Evolutionary conservation across 1,284 basidiomycete genomes (phyloP).

Genomic region (Cutaneotrichosporon cyanovorans): DNA sequence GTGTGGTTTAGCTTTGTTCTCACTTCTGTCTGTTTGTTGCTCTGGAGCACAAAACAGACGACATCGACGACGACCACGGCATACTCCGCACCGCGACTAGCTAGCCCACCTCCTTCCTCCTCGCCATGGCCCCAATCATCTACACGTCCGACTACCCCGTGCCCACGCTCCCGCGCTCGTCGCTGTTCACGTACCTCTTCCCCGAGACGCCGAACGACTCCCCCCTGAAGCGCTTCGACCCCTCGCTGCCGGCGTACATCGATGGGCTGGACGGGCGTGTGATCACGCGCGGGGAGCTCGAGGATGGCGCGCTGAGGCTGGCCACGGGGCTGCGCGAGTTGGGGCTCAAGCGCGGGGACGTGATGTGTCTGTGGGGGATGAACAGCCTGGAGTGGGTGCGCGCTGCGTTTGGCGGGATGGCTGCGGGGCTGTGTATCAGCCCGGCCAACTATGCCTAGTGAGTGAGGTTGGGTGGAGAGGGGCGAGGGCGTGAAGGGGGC

Average conservation of each 20-base stretch:
- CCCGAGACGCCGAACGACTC: conserved; percentile 1
- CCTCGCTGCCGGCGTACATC: conserved; percentile 47
- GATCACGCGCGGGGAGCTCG: conserved; percentile 56
- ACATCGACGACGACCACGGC: background rate
- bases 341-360: conserved; percentile 28
- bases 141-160: conserved; percentile 4
- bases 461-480: conserved; percentile 18
- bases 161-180: conserved; percentile 2
- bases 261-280: conserved; percentile 57
- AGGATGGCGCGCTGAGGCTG: conserved; percentile 54
- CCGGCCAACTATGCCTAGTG: conserved; percentile 41
- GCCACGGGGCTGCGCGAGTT: conserved; percentile 50
- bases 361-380: conserved; percentile 38
- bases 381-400: conserved; percentile 61
- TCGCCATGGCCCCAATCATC: background rate
- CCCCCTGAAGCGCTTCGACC: conserved; percentile 32
- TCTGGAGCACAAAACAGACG: too few relatives aligned
- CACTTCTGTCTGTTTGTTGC: too few relatives aligned
- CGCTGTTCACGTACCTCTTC: conserved; percentile 12
- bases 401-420: conserved; percentile 52
- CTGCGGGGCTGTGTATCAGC: conserved; percentile 28
- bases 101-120: background rate
- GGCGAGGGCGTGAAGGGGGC: too few relatives aligned
- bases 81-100: background rate
- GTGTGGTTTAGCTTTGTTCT: too few relatives aligned